phyloP scores from a whole-genome alignment of 495 filamentous ascomycete genomes.

The Talaromyces adpressus region DNA sequence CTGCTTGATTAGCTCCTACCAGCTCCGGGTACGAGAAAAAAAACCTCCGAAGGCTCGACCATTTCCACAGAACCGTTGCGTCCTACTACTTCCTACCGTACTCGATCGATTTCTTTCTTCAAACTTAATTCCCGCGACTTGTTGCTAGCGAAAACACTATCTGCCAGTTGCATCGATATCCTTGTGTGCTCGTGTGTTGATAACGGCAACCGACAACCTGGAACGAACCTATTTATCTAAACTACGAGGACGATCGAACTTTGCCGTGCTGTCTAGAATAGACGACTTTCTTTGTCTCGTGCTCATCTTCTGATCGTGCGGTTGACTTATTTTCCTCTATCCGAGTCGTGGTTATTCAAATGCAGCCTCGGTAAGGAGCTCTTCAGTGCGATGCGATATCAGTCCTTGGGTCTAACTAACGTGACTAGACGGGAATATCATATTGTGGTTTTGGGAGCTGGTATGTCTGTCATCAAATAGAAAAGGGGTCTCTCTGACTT shows the following conservation, averaged over 20 bases:
- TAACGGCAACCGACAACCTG: not conserved
- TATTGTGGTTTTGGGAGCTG: slow-evolving; percentile 85
- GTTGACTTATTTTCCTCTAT: not conserved
- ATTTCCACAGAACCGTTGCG: not conserved
- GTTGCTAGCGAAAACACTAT: not conserved
- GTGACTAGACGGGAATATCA: slow-evolving; percentile 70
- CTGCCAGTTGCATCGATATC: not conserved
- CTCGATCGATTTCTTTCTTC: not conserved
- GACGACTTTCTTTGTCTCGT: not conserved
- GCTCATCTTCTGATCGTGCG: not conserved
- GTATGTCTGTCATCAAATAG: slow-evolving; percentile 36
- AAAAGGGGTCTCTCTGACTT: slow-evolving; percentile 12
- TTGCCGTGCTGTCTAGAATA: not conserved
- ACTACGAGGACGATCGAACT: not conserved
- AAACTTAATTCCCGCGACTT: too few relatives aligned
- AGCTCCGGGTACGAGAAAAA: not conserved
- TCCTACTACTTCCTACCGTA: not conserved
- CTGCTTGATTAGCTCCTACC: not conserved
- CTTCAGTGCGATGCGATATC: slow-evolving; percentile 8
- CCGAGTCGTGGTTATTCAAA: slow-evolving; percentile 17
- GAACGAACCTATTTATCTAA: not conserved
- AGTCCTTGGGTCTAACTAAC: slow-evolving; percentile 5
- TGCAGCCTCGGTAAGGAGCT: slow-evolving; percentile 46
- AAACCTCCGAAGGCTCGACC: not conserved
- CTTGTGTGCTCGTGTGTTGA: not conserved